Evolutionary conservation across 495 filamentous ascomycete genomes (phyloP).

Genomic region (Penicillium crystallinum): DNA sequence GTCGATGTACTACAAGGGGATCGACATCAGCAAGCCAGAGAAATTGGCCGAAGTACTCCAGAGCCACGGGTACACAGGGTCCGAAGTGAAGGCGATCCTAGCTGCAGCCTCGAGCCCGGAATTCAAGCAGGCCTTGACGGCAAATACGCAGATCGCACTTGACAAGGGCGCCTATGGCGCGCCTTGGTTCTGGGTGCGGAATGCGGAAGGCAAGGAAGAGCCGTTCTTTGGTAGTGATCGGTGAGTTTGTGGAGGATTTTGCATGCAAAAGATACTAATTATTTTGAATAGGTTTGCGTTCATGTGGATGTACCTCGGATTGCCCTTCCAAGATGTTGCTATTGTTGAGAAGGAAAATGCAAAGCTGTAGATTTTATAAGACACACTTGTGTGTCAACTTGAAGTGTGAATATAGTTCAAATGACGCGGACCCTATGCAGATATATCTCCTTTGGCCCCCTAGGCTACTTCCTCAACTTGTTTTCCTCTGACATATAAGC

Average conservation of each 20-base stretch:
- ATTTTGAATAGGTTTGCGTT: slow-evolving; percentile 24
- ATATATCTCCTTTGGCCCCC: too few relatives aligned
- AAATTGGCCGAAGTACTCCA: slow-evolving; percentile 30
- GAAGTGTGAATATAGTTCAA: too few relatives aligned
- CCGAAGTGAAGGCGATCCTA: slow-evolving; percentile 49
- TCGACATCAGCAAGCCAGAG: slow-evolving; percentile 46
- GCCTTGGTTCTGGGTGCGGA: slow-evolving; percentile 71
- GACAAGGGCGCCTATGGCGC: slow-evolving; percentile 65
- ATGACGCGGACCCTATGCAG: too few relatives aligned
- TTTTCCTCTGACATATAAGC: too few relatives aligned
- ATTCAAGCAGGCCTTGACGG: slow-evolving; percentile 55
- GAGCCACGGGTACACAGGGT: slow-evolving; percentile 28
- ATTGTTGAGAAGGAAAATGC: slow-evolving; percentile 23
- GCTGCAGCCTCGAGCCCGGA: slow-evolving; percentile 39
- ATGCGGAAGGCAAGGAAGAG: slow-evolving; percentile 51
- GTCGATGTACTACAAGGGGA: slow-evolving; percentile 42
- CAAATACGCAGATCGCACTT: slow-evolving; percentile 53
- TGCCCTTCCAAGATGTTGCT: slow-evolving; percentile 33
- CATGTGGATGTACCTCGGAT: slow-evolving; percentile 37
- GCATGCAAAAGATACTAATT: slow-evolving; percentile 6
- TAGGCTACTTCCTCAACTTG: too few relatives aligned
- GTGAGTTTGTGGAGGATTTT: slow-evolving; percentile 30
- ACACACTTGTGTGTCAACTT: too few relatives aligned
- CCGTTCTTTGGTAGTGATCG: slow-evolving; percentile 78
- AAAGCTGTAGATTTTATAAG: slow-evolving; percentile 8